Conservation (phyloP, 225 moss, liverwort and hornwort species). For the Physcomitrellopsis africana region DNA sequence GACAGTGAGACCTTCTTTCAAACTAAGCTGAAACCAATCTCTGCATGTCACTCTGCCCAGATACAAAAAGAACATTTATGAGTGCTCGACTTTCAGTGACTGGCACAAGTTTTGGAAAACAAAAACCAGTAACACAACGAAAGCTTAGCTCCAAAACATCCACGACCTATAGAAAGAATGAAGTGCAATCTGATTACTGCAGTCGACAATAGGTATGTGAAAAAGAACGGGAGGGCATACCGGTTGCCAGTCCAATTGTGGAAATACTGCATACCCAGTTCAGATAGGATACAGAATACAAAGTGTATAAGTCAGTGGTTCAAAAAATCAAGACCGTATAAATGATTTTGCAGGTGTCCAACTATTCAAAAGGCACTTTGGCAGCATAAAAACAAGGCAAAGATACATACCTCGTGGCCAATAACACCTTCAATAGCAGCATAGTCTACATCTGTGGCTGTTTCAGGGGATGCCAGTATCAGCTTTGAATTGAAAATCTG, state of each 20-base stretch:
- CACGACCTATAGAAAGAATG: conserved; percentile 4
- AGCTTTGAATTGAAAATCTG: conserved; percentile 98
- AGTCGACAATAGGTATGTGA: neutral
- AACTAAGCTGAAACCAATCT: conserved; percentile 98
- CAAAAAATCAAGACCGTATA: neutral
- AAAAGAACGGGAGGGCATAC: conserved; percentile 38
- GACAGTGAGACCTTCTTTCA: conserved; percentile 96
- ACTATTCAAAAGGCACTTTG: neutral
- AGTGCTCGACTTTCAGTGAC: neutral
- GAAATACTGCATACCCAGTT: conserved; percentile 71
- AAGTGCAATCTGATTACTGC: neutral
- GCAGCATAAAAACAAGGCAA: conserved; percentile 18
- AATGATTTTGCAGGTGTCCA: neutral
- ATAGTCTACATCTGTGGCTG: conserved; percentile 93
- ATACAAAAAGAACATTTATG: conserved; percentile 8
- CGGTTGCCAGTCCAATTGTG: conserved; percentile 99
- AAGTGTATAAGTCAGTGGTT: conserved; percentile 15
- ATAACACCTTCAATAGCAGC: conserved; percentile 95
- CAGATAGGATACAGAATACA: conserved; percentile 30
- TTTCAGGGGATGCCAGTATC: conserved; percentile 95
- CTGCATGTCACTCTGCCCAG: conserved; percentile 86
- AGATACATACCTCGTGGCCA: conserved; percentile 77
- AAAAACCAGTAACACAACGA: neutral
- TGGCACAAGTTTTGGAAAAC: neutral
- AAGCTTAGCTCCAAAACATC: neutral